Evolutionary conservation across 208 protist genomes (phyloP).

Genomic region (Crithidia mellificae): DNA sequence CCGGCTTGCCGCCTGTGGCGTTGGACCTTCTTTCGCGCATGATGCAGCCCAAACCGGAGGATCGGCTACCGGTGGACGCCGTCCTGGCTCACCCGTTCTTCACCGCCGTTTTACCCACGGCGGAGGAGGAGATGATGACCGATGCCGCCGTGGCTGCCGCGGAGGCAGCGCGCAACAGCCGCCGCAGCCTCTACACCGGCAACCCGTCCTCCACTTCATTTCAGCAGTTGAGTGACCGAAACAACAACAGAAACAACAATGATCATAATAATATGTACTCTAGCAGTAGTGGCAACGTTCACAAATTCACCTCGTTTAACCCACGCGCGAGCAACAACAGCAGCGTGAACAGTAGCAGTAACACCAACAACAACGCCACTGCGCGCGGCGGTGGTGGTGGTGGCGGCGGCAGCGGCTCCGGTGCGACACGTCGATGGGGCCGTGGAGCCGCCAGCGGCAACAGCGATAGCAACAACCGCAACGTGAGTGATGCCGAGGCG

Average conservation of each 20-base stretch:
- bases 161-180: background rate
- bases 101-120: slow-evolving; percentile 18
- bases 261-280: no score
- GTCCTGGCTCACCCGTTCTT: slow-evolving; percentile 76
- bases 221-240: background rate
- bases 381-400: background rate
- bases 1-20: slow-evolving; percentile 45
- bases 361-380: background rate
- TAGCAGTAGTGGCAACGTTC: no score
- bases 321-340: background rate
- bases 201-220: background rate
- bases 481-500: background rate
- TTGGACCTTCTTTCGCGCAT: slow-evolving; percentile 61
- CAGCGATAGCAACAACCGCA: background rate
- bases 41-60: slow-evolving; percentile 53
- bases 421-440: background rate
- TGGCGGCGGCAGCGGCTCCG: background rate
- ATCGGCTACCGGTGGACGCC: slow-evolving; percentile 65
- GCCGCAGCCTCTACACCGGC: slow-evolving; percentile 2
- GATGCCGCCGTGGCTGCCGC: slow-evolving; percentile 18
- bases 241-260: background rate
- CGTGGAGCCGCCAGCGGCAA: background rate
- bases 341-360: slow-evolving; percentile 6
- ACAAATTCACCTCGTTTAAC: background rate
- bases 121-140: slow-evolving; percentile 16